These are phyloP conservation scores for Aureobasidium uvarum DNA, from an alignment of 2,329 filamentous ascomycete species.

Conservation along the genomic window DNA sequence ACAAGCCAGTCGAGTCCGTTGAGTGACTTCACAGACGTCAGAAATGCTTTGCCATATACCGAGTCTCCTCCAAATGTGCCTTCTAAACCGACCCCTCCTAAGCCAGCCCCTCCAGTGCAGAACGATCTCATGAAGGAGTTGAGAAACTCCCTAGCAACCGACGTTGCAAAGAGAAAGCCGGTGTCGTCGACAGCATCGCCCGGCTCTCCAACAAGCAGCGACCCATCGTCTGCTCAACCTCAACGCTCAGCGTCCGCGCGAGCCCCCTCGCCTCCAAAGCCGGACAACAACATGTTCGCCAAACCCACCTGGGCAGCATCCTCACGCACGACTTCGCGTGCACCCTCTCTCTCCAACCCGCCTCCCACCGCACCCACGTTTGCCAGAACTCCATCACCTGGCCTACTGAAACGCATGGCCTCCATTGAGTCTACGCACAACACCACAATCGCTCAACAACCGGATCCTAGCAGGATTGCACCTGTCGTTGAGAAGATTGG, in stretches of 20 bases:
- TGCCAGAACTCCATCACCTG: slow-evolving; percentile 41
- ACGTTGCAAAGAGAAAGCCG: slow-evolving; percentile 17
- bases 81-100: not conserved
- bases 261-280: slow-evolving; percentile 10
- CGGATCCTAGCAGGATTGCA: not conserved
- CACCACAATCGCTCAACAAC: not conserved
- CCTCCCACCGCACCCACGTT: not conserved
- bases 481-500: slow-evolving; percentile 36
- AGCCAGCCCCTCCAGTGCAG: not conserved
- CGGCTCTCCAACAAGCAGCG: slow-evolving; percentile 18
- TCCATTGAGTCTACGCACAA: slow-evolving; percentile 41
- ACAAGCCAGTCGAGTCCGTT: not conserved
- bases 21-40: not conserved
- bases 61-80: not conserved
- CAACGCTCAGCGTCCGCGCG: slow-evolving; percentile 28
- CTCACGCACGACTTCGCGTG: slow-evolving; percentile 24
- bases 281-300: slow-evolving; percentile 25
- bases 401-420: slow-evolving; percentile 48
- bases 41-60: not conserved
- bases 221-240: not conserved
- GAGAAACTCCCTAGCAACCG: slow-evolving; percentile 11
- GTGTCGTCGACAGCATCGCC: slow-evolving; percentile 22
- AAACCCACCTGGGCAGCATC: slow-evolving; percentile 30
- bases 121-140: slow-evolving; percentile 28
- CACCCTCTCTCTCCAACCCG: slow-evolving; percentile 4